Evolutionary conservation across 2,329 filamentous ascomycete species (phyloP), one percentile per base, ranked within the genome.

Genomic region (Colletotrichum sp.): DNA sequence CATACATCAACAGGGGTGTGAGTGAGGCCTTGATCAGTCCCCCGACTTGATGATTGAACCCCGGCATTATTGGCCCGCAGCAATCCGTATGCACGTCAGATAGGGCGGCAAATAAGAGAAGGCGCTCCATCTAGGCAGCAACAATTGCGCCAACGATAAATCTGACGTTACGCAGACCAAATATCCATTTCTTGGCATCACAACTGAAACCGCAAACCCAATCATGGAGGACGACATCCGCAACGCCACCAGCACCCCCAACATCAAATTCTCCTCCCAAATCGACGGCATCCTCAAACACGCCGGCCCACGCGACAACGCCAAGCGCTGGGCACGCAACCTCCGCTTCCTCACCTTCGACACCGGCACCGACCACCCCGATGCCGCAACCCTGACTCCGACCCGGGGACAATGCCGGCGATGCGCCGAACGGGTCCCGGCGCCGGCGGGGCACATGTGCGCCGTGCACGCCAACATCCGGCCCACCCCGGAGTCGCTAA

Each of bases 381-480:
- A 24, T 15, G 21, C 13, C 13, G n/a, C 60, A 15, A 8, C 36
- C 15, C 3, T 2, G 15, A 39, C 36, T 0, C 36, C 36, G 36
- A 39, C 36, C 36, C 36, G 36, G 36, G 36, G 62, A 0, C 62
- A 64, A 12, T 64, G 62, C 24, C 62, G 34, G 9, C 62, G 62
- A 8, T 64, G 62, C 32, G 62, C 62, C n/a, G 32, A 39, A 6
- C 5, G 62, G 36, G 62, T 64, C 32, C 62, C 62, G 34, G 32
- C 36, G 15, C 62, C 62, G 6, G n/a, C 62, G n/a, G 62, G 62
- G 0, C 62, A 64, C 34, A 64, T 24, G 13, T 64, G 62, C 24
- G 62, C 62, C n/a, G 34, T 9, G 8, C 62, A 64, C 62, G 62
- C 32, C 21, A 64, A 64, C 62, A 39, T 64, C 62, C 16, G 18